phyloP scores from a whole-genome alignment of 129 eudicot species.

The Arctium lappa region DNA sequence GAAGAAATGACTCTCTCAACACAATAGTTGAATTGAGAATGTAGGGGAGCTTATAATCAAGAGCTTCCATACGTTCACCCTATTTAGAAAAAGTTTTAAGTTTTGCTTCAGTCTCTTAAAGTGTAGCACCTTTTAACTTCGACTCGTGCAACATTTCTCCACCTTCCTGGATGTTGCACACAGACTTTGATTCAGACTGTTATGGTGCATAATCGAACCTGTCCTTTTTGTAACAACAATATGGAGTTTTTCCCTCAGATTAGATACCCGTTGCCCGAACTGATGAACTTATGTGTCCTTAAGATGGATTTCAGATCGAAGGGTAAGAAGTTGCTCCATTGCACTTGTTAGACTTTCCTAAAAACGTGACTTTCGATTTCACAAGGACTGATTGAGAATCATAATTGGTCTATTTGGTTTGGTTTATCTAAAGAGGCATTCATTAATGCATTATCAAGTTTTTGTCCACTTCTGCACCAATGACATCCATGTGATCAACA shows the following conservation, averaged over 20 bases:
- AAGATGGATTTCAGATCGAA: conserved; percentile 33
- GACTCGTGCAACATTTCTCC: conserved; percentile 76
- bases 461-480: too few species aligned
- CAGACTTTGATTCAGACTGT: conserved; percentile 77
- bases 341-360: conserved; percentile 58
- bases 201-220: conserved; percentile 88
- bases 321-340: conserved; percentile 36
- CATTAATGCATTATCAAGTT: too few species aligned
- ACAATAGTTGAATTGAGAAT: conserved; percentile 98
- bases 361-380: conserved; percentile 56
- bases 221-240: conserved; percentile 96
- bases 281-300: conserved; percentile 74
- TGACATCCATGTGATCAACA: too few species aligned
- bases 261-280: conserved; percentile 80
- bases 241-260: conserved; percentile 85
- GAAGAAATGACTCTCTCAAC: conserved; percentile 81
- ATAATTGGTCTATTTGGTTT: conserved; percentile 49
- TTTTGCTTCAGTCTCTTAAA: conserved; percentile 71
- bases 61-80: conserved; percentile 98
- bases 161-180: conserved; percentile 65
- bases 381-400: conserved; percentile 31
- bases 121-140: conserved; percentile 60
- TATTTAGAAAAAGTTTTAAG: conserved; percentile 80
- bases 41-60: conserved; percentile 94
- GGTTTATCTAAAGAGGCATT: too few species aligned